Base-by-base conservation (phyloP, 148 eudicot species). In the Vaccinium corymbosum region DNA sequence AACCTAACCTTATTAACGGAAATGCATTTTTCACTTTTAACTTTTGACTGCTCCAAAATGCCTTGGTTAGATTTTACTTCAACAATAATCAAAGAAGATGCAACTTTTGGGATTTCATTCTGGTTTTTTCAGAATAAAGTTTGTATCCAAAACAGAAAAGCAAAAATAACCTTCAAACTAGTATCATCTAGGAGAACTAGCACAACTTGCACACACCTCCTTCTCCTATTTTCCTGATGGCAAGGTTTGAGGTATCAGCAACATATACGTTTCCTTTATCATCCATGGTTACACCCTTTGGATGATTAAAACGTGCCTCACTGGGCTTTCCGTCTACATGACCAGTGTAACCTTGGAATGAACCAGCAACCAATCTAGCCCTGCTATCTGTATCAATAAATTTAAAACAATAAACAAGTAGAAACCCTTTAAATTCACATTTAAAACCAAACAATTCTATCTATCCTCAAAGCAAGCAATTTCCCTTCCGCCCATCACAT, bases 271-370 rank as follows among this genome's bases (percentile, higher is more conserved):
- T 97, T 62, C 99, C 98, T 89, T 89, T 94, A 87, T 97, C 99
- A 87, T 97, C 98, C 95, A 94, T 91, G 38, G 99, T 89, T 61
- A 92, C 98, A 22, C 98, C 99, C 88, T 90, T 93, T 3, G 99
- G 99, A 87, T 89, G 97, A 89, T 88, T 90, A 81, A 97, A 97
- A 48, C 96, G 97, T 87, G 98, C 97, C 85, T 97, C 99, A 87
- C 83, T 97, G 73, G 99, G 92, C 82, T 97, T 97, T 80, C 98
- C 99, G 89, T 97, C 99, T 16, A 97, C 95, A 89, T 97, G 99
- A 55, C 99, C 99, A n/a, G 93, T 94, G 88, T 91, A 90, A 83
- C 99, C 99, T 88, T 94, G 97, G 87, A 97, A 97, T 76, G 99
- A 97, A 49, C 99, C 99, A 50, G 99, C 98, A 66, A 97, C 94